Evolutionary conservation across 352 stramenopile species (phyloP), one percentile per base, ranked within the genome.

Genomic region (Pelagophyceae sp.): DNA sequence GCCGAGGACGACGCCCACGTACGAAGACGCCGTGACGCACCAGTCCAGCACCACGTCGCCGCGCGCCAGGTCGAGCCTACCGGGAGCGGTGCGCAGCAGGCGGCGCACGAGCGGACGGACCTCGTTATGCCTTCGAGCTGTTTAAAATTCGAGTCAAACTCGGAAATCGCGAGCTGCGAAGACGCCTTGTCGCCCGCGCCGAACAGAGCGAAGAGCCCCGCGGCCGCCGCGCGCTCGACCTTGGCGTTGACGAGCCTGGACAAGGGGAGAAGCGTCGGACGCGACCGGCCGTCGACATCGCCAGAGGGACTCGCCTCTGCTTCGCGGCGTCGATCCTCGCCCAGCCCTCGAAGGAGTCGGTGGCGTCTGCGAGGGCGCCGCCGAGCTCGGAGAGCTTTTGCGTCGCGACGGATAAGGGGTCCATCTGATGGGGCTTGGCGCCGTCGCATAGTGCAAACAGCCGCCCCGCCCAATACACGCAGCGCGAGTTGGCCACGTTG

Each of bases 341-440:
- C 45, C 45, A 54, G 45, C 11, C 11, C 45, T 67, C 60, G 31
- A 67, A 67, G 60, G 11, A 17, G 60, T 67, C 60, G 60, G 15
- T 27, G 64, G 6, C 19, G 6, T 37, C 64, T 32, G 31, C 20
- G 20, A 72, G 64, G 20, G n/a, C 3, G 15, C 64, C 64, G 64
- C 64, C 64, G 31, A 72, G 35, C 35, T 72, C 64, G 29, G 32
- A 51, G 15, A 29, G 15, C 35, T 72, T 72, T 32, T 72, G 64
- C 32, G 64, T 72, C 35, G 19, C 64, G 6, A 72, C 11, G 20
- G 64, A 37, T 3, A 72, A 11, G 15, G 64, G 64, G 35, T 72
- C 64, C 32, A 72, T 50, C 31, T 33, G 31, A n/a, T 72, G 40
- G 6, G 64, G 64, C 31, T 67, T 67, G 31, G 32, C 23, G 31